A percentile compares a stretch with the other conserved stretches of the same genome.
These are phyloP conservation scores for Bretschneidera sinensis DNA, from an alignment of 345 rosid genomes.

Conservation along the genomic window DNA sequence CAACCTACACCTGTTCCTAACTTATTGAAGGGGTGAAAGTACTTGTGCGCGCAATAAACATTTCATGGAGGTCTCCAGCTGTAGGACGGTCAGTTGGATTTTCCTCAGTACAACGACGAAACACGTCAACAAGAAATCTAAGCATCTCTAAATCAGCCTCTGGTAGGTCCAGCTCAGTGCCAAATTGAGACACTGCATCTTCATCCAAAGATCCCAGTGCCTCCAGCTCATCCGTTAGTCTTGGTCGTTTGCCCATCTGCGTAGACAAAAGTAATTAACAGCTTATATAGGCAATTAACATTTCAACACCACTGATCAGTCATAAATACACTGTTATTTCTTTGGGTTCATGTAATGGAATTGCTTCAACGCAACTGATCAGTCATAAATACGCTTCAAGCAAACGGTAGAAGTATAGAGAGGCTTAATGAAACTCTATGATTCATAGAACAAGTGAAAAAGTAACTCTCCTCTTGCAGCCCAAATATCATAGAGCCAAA, in stretches of 20 bases:
- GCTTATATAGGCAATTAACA: not conserved
- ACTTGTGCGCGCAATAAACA: conserved; percentile 30
- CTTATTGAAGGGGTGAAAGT: not conserved
- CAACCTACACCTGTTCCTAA: conserved; percentile 13
- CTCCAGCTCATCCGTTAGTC: conserved; percentile 54
- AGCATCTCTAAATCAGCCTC: conserved; percentile 44
- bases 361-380: too few species aligned
- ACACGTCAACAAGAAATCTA: conserved; percentile 65
- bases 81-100: conserved; percentile 65
- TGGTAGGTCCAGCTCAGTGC: conserved; percentile 27
- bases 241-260: conserved; percentile 82
- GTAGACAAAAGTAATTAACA: conserved; percentile 8
- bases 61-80: conserved; percentile 52
- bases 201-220: conserved; percentile 33
- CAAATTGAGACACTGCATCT: conserved; percentile 22
- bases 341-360: too few species aligned
- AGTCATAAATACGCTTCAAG: too few species aligned
- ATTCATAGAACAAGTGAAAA: too few species aligned
- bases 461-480: not conserved
- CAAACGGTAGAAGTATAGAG: too few species aligned
- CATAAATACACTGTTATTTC: too few species aligned
- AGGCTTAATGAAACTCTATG: not conserved
- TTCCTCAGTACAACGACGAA: conserved; percentile 58
- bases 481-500: not conserved
- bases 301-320: not conserved